These are phyloP conservation scores for Barnettozyma salicaria DNA, from an alignment of 805 yeast species.

Conservation along the genomic window DNA sequence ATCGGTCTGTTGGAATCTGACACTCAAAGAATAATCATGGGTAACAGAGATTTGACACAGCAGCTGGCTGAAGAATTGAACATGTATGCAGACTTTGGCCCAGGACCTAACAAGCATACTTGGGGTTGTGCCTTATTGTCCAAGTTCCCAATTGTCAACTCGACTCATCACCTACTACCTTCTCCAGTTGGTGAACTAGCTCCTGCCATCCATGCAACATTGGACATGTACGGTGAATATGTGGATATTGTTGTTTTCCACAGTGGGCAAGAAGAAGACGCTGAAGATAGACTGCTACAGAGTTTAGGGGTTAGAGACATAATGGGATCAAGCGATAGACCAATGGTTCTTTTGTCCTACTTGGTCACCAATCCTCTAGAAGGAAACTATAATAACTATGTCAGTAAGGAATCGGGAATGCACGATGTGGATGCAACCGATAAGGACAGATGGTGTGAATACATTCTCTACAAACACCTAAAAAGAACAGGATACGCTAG, in stretches of 20 bases:
- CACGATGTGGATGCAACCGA: slow-evolving; percentile 89
- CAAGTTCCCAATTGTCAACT: slow-evolving; percentile 86
- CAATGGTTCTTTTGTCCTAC: slow-evolving; percentile 83
- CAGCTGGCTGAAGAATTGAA: slow-evolving; percentile 86
- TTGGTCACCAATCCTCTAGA: slow-evolving; percentile 80
- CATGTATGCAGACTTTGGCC: slow-evolving; percentile 95
- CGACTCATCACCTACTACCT: slow-evolving; percentile 88
- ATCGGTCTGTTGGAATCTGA: slow-evolving; percentile 89
- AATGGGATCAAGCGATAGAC: slow-evolving; percentile 78
- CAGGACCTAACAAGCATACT: slow-evolving; percentile 96
- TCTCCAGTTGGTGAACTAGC: slow-evolving; percentile 98
- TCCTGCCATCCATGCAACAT: slow-evolving; percentile 95
- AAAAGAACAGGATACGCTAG: slow-evolving; percentile 91
- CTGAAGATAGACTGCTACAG: slow-evolving; percentile 85
- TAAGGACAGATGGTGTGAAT: slow-evolving; percentile 99
- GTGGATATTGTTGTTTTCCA: slow-evolving; percentile 97
- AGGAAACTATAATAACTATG: slow-evolving; percentile 91
- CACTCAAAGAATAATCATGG: slow-evolving; percentile 90
- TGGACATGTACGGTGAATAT: slow-evolving; percentile 79
- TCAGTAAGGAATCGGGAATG: slow-evolving; percentile 79
- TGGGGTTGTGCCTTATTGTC: slow-evolving; percentile 96
- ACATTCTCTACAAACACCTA: slow-evolving; percentile 80
- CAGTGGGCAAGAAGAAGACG: slow-evolving; percentile 97
- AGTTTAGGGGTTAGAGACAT: slow-evolving; percentile 66
- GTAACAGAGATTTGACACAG: slow-evolving; percentile 91